These are phyloP conservation scores for Lanmaoa rubissima DNA, from an alignment of 768 basidiomycete genomes.

Conservation along the genomic window DNA sequence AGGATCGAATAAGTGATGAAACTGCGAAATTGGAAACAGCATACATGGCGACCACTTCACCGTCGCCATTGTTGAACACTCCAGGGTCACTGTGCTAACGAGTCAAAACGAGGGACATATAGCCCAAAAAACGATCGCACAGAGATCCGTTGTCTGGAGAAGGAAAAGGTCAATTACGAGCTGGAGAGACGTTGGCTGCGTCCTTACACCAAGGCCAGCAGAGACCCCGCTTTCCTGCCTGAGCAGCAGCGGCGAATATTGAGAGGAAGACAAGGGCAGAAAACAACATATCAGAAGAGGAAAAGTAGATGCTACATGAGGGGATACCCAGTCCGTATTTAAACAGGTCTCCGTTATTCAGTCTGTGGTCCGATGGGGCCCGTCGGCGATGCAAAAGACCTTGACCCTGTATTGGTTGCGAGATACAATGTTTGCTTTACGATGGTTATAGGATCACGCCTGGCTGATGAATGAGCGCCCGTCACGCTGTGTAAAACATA, in stretches of 20 bases:
- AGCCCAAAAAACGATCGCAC: conserved; percentile 16
- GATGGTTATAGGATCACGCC: not conserved
- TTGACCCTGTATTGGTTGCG: not conserved
- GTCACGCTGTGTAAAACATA: not conserved
- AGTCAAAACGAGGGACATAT: not conserved
- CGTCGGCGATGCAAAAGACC: not conserved
- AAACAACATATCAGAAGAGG: conserved; percentile 16
- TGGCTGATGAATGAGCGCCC: not conserved
- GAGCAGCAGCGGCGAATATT: conserved; percentile 16
- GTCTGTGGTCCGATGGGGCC: not conserved
- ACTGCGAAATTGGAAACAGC: not conserved
- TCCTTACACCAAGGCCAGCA: conserved; percentile 37
- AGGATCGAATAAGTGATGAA: not conserved
- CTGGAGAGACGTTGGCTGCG: not conserved
- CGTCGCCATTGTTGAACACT: conserved; percentile 32
- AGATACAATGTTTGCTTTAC: not conserved
- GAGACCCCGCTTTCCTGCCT: conserved; percentile 39
- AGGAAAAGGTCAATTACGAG: not conserved
- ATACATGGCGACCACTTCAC: conserved; percentile 36
- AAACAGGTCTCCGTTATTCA: not conserved
- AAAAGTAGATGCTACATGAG: not conserved
- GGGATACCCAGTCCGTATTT: conserved; percentile 9
- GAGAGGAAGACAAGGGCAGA: conserved; percentile 17
- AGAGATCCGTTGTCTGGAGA: conserved; percentile 30
- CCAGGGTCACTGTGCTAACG: conserved; percentile 26